Base-by-base conservation (phyloP, 257 asterid genomes). In the Solanum bulbocastanum region DNA sequence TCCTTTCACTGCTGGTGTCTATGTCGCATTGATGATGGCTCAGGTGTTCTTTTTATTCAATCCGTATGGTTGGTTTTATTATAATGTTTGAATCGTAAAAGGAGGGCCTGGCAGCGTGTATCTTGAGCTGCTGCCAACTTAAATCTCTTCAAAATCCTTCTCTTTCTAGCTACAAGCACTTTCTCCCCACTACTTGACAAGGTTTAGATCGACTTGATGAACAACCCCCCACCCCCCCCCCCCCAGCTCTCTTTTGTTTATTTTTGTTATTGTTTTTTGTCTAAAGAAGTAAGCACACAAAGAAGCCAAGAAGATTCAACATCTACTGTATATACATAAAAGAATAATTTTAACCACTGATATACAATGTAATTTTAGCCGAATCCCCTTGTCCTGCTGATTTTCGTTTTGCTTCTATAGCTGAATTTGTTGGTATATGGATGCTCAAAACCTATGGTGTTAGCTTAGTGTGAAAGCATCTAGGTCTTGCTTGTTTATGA, bases 1-100 rank as follows among this genome's bases (percentile, higher is more conserved):
- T 88, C 97, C 99, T 87, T 96, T 96, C 92, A 96, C 99, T 52
- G 98, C 99, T 27, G 99, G 99, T 86, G 98, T 96, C 89, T 96
- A 93, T 69, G 98, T 95, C 83, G 97, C 98, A 25, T 69, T 96
- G 89, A 96, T 96, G 96, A 94, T 94, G 98, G 98, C 98, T 79
- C 98, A 95, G 95, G 98, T 95, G 18, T 86, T 92, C 78, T 87
- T 16, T 86, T 23, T 76, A 83, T 25, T 72, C 58, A 8, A 37
- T 68, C 35, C 15, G 58, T 73, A 3, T 42, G 44, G 35, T 14
- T 68, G 81, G 32, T 37, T 65, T 65, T 68, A 32, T 66, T 68
- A 27, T 85, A 18, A 30, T 49, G 69, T 46, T 18, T 18, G 42
- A 81, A 12, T 32, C 20, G 30, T 81, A 27, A 46, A 81, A 81